phyloP scores from a whole-genome alignment of 73 alveolate species.

The Paraurostyla sp. region DNA sequence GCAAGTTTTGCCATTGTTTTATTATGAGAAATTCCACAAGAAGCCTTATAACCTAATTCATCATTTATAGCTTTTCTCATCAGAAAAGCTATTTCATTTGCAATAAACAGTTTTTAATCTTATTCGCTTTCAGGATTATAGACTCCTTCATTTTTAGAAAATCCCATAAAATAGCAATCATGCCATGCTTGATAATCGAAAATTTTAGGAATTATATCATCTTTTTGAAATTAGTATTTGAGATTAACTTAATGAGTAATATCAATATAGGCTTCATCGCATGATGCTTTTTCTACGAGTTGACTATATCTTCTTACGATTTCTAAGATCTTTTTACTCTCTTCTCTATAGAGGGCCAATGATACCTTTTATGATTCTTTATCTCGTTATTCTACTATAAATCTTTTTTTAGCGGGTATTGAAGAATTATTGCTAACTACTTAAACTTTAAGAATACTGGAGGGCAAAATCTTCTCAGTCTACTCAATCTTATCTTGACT shows the following conservation, averaged over 20 bases:
- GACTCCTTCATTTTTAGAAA: conserved; percentile 37
- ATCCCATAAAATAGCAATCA: conserved; percentile 27
- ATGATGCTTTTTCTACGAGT: conserved; percentile 62
- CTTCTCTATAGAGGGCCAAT: conserved; percentile 21
- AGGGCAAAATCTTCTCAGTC: conserved; percentile 18
- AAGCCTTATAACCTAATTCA: conserved; percentile 45
- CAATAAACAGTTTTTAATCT: conserved; percentile 55
- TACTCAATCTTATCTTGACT: neutral
- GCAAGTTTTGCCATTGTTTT: conserved; percentile 66
- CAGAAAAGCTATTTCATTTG: conserved; percentile 52
- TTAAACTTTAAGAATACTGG: conserved; percentile 20
- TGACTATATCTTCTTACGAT: conserved; percentile 32
- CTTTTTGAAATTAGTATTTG: neutral
- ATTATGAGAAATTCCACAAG: conserved; percentile 60
- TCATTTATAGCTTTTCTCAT: conserved; percentile 29
- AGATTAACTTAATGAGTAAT: conserved; percentile 30
- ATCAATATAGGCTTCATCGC: conserved; percentile 69
- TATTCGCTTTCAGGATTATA: conserved; percentile 34
- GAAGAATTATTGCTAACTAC: neutral
- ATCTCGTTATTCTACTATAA: conserved; percentile 24
- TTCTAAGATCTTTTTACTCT: conserved; percentile 51
- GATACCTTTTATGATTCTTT: conserved; percentile 44
- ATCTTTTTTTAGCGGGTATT: conserved; percentile 43
- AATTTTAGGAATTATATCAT: neutral
- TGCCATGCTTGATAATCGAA: conserved; percentile 1